These are phyloP conservation scores for Citrus inodora DNA, from an alignment of 345 rosid genomes.

Conservation along the genomic window DNA sequence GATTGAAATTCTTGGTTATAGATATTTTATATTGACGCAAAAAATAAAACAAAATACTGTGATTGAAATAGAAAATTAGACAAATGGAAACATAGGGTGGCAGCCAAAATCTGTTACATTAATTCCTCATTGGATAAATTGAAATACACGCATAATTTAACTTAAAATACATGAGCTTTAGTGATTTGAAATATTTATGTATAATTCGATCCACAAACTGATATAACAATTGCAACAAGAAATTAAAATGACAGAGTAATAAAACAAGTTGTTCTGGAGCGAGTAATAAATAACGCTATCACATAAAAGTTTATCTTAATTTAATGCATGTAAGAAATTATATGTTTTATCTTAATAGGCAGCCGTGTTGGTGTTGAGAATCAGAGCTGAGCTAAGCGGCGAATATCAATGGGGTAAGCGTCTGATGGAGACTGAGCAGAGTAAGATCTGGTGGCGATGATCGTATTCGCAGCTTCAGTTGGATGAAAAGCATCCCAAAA, in stretches of 20 bases:
- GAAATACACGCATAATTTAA: background rate
- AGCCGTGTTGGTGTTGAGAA: too few relatives aligned
- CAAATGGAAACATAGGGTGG: background rate
- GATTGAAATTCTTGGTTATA: too few relatives aligned
- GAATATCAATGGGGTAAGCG: conserved; percentile 58
- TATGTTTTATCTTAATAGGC: background rate
- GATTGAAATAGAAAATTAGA: too few relatives aligned
- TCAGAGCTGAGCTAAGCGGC: conserved; percentile 50
- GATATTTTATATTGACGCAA: too few relatives aligned
- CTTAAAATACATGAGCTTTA: background rate
- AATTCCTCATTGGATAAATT: background rate
- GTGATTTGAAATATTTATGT: too few relatives aligned
- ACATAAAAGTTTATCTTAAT: too few relatives aligned
- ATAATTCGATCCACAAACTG: background rate
- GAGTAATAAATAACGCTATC: too few relatives aligned
- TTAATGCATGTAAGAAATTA: background rate
- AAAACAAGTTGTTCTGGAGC: background rate
- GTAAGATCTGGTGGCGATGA: conserved; percentile 55
- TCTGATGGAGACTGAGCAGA: conserved; percentile 47
- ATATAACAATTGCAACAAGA: background rate
- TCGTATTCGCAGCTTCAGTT: conserved; percentile 46
- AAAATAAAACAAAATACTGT: too few relatives aligned
- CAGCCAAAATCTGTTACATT: background rate
- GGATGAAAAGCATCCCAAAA: conserved; percentile 87
- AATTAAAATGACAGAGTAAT: background rate